Base-by-base conservation (phyloP, 257 asterid genomes). In the Solanum raphanifolium region DNA sequence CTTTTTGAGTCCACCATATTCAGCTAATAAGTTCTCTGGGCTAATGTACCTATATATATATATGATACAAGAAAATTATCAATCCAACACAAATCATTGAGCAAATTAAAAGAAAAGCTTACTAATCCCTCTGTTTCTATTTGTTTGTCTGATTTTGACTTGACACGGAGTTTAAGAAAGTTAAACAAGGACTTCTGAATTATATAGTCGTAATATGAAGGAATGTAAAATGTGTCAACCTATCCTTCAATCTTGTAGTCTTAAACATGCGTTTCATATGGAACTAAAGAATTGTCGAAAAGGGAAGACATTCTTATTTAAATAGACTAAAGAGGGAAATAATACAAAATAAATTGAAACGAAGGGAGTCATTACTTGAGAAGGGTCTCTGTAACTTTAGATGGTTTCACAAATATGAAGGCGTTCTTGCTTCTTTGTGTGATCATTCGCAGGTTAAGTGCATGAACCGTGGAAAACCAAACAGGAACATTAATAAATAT, bases 1-100 rank as follows among this genome's bases (percentile, higher is more conserved):
- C 88, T 94, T 88, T 87, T 88, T 88, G 34, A 96, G 92, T 13
- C 99, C 99, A 11, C 98, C 99, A 82, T 93, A 95, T 43, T 91
- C 90, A 13, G 83, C 91, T 39, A 87, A 88, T 82, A 96, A 89
- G 90, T 94, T 92, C 74, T 94, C 98, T 5, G 94, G 92, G 11
- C 93, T 87, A 31, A 94, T 94, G 60, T 87, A 91, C 93, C 99
- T 95, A 16, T 87, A 86, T 16, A 41, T 25, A 48, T 43, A 38
- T 27, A 29, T 31, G 7, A 25, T 10, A 60, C 85, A 15, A 55
- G 16, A 20, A 83, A 73, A 87, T 87, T 34, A 87, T 87, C 34
- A 81, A 68, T 38, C 65, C 83, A 86, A 83, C 41, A 34, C 35
- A 62, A 62, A 83, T 23, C 36, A 9, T 73, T 62, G 29, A 10